Base-by-base conservation (phyloP, 23 red algal species). In the Cyanidiococcus yangmingshanensis region DNA sequence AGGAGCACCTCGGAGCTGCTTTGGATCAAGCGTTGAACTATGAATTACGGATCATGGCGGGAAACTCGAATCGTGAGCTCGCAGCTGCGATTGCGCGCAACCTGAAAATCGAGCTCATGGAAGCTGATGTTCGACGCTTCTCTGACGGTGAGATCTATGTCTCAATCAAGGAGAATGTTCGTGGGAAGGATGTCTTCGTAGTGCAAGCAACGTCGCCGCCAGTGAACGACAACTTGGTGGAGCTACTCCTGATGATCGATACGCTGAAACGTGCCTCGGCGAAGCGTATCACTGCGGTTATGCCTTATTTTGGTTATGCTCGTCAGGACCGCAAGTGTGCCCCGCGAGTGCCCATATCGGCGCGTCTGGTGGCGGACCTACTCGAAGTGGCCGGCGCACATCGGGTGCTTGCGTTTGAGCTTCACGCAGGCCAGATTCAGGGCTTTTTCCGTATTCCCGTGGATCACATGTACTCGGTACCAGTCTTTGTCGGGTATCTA, bases 401-500 rank as follows among this genome's bases (percentile, higher is more conserved):
- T 57, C 94, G 94, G 57, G 94, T 98, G 32, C 77, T 98, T 32
- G 40, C 38, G 21, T 77, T 77, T 39, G 94, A 98, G 41, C 83
- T 98, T 38, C 94, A 98, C 58, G 94, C 94, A 7, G 94, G 94
- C 0, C 94, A 98, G 67, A 98, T 98, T 59, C 94, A 98, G 80
- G 94, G 94, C 58, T 98, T 98, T 68, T 98, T 98, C 76, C 90
- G 90, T 41, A 98, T 98, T 33, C 94, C 94, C 0, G 94, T 98
- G 32, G 94, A 98, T 80, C 94, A 98, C 75, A 89, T 98, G 89
- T 98, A 88, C 76, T 87, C 94, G 1, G 68, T 98, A 33, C 94
- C 88, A 29, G 89, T 90, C 17, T 98, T 98, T 89, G 87, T 86
- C 1, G 76, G 86, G 24, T 96, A 90, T 50, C 39, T 95, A 39